These are phyloP conservation scores for Thelephora aurantiotincta DNA, from an alignment of 768 basidiomycete genomes.

Conservation along the genomic window DNA sequence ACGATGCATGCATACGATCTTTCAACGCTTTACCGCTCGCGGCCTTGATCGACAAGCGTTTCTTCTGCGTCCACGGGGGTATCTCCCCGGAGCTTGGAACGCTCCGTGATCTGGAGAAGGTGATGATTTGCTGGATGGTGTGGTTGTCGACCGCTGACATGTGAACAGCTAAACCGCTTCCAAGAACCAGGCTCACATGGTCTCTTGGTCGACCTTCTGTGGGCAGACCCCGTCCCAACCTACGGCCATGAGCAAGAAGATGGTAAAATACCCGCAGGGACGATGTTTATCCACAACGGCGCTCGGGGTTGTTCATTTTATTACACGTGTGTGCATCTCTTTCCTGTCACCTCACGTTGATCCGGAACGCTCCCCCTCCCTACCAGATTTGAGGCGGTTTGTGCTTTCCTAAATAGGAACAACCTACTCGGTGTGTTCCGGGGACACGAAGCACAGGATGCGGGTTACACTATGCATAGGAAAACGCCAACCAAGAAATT, in stretches of 20 bases:
- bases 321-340: not conserved
- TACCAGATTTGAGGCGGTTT: constrained; percentile 69
- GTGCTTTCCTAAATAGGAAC: constrained; percentile 88
- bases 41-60: constrained; percentile 86
- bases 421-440: constrained; percentile 86
- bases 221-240: constrained; percentile 87
- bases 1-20: constrained; percentile 84
- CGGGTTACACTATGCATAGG: constrained; percentile 92
- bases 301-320: constrained; percentile 43
- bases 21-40: constrained; percentile 87
- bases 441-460: constrained; percentile 95
- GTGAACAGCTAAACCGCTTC: constrained; percentile 70
- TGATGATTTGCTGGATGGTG: constrained; percentile 17
- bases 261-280: constrained; percentile 14
- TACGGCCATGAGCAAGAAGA: constrained; percentile 60
- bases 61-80: constrained; percentile 97
- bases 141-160: constrained; percentile 4
- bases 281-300: constrained; percentile 64
- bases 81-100: constrained; percentile 77
- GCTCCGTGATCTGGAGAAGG: constrained; percentile 58
- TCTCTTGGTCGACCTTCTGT: constrained; percentile 85
- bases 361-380: not conserved
- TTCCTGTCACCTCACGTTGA: not conserved
- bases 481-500: constrained; percentile 93
- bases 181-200: constrained; percentile 88